These are phyloP conservation scores for Begonia masoniana DNA, from an alignment of 306 rosid species.

Conservation along the genomic window DNA sequence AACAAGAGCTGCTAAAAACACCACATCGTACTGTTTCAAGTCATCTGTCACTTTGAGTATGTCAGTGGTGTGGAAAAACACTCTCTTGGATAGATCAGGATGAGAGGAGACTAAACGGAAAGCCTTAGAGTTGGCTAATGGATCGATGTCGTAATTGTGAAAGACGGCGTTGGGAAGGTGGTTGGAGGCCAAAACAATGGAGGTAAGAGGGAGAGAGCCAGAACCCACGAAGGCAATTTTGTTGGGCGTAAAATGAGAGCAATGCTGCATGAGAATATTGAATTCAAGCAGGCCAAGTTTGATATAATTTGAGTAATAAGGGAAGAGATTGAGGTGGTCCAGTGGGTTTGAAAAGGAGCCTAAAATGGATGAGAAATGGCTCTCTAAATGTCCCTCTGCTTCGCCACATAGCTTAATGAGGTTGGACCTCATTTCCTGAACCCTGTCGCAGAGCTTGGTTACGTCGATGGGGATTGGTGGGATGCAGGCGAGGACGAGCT, in stretches of 20 bases:
- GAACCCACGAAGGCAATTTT: neutral
- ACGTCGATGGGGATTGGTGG: conserved; percentile 58
- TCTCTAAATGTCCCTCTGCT: conserved; percentile 64
- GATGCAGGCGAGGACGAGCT: conserved; percentile 68
- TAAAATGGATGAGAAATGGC: conserved; percentile 48
- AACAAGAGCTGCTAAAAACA: conserved; percentile 19
- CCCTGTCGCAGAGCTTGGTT: conserved; percentile 22
- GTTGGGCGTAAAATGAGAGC: no score
- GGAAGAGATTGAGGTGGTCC: conserved; percentile 47
- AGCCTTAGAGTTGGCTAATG: neutral
- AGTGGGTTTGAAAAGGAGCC: conserved; percentile 40
- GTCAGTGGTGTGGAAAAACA: neutral
- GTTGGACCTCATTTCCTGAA: conserved; percentile 44
- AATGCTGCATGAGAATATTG: conserved; percentile 39
- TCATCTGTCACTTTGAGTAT: conserved; percentile 7
- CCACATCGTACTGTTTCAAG: conserved; percentile 11
- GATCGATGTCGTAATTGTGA: neutral
- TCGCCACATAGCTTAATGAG: conserved; percentile 62
- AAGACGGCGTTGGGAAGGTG: neutral
- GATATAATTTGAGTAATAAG: conserved; percentile 68
- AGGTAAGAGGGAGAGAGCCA: neutral
- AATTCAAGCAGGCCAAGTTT: conserved; percentile 65
- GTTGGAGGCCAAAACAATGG: neutral
- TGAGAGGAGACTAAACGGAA: neutral
- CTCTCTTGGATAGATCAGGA: neutral